phyloP scores from a whole-genome alignment of 495 filamentous ascomycete genomes.

The Massariosphaeria phaeospora region DNA sequence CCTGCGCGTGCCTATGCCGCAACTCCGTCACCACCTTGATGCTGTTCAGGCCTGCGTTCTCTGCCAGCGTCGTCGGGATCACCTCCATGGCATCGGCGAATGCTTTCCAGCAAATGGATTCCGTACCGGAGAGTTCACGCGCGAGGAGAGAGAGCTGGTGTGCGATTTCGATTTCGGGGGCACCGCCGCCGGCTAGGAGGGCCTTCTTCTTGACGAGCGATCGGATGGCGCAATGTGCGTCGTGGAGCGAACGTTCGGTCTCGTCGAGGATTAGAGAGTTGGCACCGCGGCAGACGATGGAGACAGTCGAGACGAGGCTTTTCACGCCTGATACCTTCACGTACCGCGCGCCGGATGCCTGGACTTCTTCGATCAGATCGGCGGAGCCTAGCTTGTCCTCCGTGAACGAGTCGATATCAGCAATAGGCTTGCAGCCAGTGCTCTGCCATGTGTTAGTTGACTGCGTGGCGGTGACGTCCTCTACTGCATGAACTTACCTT shows the following conservation, averaged over 20 bases:
- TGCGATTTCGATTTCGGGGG: constrained; percentile 91
- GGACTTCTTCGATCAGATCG: constrained; percentile 88
- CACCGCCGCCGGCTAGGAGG: constrained; percentile 91
- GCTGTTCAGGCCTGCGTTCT: constrained; percentile 94
- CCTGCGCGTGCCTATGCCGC: constrained; percentile 85
- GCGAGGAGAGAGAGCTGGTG: constrained; percentile 72
- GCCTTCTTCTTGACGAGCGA: constrained; percentile 99
- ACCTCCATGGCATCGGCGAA: constrained; percentile 98
- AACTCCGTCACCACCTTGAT: constrained; percentile 99
- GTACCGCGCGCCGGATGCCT: constrained; percentile 78
- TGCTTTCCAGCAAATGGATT: constrained; percentile 96
- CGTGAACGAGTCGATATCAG: constrained; percentile 96
- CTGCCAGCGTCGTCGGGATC: constrained; percentile 90
- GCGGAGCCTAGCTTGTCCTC: constrained; percentile 98
- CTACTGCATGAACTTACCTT: constrained; percentile 51
- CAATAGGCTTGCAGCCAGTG: constrained; percentile 97
- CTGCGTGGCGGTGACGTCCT: not conserved
- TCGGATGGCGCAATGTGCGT: constrained; percentile 94
- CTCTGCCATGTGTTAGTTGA: constrained; percentile 41
- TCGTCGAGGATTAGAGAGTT: constrained; percentile 94
- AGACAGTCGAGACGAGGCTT: constrained; percentile 76
- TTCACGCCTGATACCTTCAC: constrained; percentile 93
- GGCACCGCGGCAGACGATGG: constrained; percentile 87
- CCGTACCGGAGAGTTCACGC: constrained; percentile 79
- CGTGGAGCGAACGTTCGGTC: constrained; percentile 91